Percentiles rank a stretch among this genome's conserved stretches.
Evolutionary conservation across 306 rosid genomes (phyloP).

Genomic region (Geum urbanum): DNA sequence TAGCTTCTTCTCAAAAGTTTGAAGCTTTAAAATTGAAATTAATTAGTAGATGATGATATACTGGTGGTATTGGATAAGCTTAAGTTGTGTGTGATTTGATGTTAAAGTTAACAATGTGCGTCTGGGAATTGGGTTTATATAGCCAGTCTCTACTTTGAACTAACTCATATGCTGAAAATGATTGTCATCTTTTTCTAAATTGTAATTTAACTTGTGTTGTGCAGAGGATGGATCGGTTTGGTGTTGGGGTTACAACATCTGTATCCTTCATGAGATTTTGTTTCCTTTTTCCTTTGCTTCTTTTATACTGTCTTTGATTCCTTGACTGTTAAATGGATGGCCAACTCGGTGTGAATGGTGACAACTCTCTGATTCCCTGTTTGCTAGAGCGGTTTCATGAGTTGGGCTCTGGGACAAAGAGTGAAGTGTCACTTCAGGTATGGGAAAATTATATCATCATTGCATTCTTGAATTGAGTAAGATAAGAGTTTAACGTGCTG

Average conservation of each 20-base stretch:
- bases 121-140: not conserved
- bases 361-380: slow-evolving; percentile 46
- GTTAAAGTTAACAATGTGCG: not conserved
- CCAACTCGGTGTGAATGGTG: slow-evolving; percentile 77
- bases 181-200: too few species aligned
- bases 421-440: slow-evolving; percentile 48
- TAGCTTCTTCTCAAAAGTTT: not conserved
- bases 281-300: slow-evolving; percentile 17
- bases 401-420: slow-evolving; percentile 43
- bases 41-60: not conserved
- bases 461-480: not conserved
- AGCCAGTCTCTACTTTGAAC: not conserved
- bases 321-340: slow-evolving; percentile 82
- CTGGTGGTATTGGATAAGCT: not conserved
- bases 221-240: slow-evolving; percentile 93
- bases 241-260: slow-evolving; percentile 89
- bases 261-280: slow-evolving; percentile 62
- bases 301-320: slow-evolving; percentile 19
- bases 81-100: not conserved
- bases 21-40: not conserved
- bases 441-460: slow-evolving; percentile 9
- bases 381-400: slow-evolving; percentile 51
- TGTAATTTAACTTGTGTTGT: slow-evolving; percentile 24
- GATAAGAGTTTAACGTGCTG: slow-evolving; percentile 13
- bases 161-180: not conserved